Evolutionary conservation across 2,329 filamentous ascomycete species (phyloP).

Genomic region (Aspergillus hiratsukae): DNA sequence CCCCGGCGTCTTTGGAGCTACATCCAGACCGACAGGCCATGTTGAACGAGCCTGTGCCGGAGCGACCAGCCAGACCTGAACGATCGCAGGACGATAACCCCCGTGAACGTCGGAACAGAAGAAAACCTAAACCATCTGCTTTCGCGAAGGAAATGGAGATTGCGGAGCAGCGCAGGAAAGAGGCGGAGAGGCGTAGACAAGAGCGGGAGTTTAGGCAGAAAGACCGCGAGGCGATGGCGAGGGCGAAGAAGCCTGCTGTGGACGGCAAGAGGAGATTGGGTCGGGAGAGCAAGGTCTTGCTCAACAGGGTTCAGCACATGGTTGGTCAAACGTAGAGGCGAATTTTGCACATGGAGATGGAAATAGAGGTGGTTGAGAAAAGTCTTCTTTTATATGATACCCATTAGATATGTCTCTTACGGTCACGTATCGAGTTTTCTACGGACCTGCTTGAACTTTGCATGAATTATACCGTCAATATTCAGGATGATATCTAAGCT

Average conservation of each 20-base stretch:
- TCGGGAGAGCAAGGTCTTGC: conserved; percentile 69
- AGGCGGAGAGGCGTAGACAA: conserved; percentile 60
- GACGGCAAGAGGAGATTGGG: conserved; percentile 76
- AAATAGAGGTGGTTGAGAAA: neutral
- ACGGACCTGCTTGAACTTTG: neutral
- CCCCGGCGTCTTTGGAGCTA: conserved; percentile 45
- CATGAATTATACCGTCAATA: neutral
- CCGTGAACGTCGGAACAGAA: conserved; percentile 22
- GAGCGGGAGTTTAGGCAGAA: conserved; percentile 67
- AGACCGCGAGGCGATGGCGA: conserved; percentile 62
- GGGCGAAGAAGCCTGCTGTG: conserved; percentile 56
- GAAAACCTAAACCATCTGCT: conserved; percentile 41
- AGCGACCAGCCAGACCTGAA: conserved; percentile 15
- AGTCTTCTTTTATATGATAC: conserved; percentile 15
- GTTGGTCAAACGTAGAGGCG: conserved; percentile 45
- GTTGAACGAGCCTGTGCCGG: conserved; percentile 44
- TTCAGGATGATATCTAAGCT: conserved; percentile 8
- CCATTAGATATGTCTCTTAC: conserved; percentile 8
- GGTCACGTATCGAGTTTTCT: neutral
- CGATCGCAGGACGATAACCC: conserved; percentile 24
- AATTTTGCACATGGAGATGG: neutral
- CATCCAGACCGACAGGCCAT: conserved; percentile 59
- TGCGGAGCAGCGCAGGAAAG: conserved; percentile 55
- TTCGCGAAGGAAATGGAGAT: conserved; percentile 68
- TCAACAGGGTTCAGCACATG: conserved; percentile 73